Evolutionary conservation across 257 asterid genomes (phyloP), one percentile per base, ranked within the genome.

Genomic region (Lycium barbarum): DNA sequence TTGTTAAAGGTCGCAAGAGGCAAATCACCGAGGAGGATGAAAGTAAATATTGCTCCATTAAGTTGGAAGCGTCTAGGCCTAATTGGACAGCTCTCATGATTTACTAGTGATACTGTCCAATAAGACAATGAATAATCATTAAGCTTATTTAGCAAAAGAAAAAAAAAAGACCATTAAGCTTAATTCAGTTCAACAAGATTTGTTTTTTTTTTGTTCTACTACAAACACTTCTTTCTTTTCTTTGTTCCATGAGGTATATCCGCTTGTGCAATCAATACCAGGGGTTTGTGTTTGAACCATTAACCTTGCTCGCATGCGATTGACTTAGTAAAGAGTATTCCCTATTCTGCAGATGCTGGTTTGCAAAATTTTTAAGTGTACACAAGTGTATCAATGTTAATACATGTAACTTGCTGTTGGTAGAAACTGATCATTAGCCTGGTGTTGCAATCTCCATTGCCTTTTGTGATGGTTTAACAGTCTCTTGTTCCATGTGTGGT

Each of bases 301-400:
- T 45, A 72, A 43, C 18, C 57, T 72, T 72, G 38, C 38, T n/a
- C 18, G 13, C 6, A 72, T 72, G 80, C 2, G 57, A 72, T 72
- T 45, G 58, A n/a, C 80, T 72, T 72, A 45, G 58, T 72, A n/a
- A 9, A 43, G 35, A 45, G 58, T 43, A 65, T 26, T 65, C 9
- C 72, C 43, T 65, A 26, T 65, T 65, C 18, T 65, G 43, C 43
- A 26, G 18, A 26, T 65, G 57, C 36, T 72, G 80, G 36, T 43
- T 72, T n/a, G 3, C 9, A 43, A 72, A 0, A 6, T 9, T 45
- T n/a, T 6, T 2, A 72, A 43, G 80, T 72, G 80, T 9, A 72
- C 36, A 72, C 57, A 72, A 72, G 58, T 72, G 72, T 65, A 13
- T 33, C 43, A 65, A 45, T 72, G 80, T 72, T 72, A 45, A 6